Percentiles rank a stretch among this genome's conserved stretches.
These are phyloP conservation scores for Melampsora larici-populina DNA, from an alignment of 1,284 basidiomycete species.

Conservation along the genomic window DNA sequence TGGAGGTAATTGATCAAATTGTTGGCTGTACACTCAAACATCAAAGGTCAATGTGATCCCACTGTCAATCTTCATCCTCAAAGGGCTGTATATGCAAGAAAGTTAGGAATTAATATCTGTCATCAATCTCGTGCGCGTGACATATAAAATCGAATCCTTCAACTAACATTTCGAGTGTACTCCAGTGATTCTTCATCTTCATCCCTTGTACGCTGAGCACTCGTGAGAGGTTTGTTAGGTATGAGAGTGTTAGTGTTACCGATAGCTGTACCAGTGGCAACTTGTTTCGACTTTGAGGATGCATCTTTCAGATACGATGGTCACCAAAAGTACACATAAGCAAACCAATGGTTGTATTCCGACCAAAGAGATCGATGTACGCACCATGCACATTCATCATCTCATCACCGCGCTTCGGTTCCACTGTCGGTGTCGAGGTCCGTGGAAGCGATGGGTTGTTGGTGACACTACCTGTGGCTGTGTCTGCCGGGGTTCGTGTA, in stretches of 20 bases:
- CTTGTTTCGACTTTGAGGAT: not conserved
- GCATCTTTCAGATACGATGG: not conserved
- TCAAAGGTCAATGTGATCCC: too few species aligned
- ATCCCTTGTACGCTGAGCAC: not conserved
- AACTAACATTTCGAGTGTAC: slow-evolving; percentile 38
- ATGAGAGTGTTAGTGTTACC: too few species aligned
- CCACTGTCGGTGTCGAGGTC: not conserved
- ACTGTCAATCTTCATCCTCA: not conserved
- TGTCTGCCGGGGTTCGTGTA: not conserved
- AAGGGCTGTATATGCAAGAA: not conserved
- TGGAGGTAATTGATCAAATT: too few species aligned
- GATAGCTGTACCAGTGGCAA: too few species aligned
- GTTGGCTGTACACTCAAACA: not conserved
- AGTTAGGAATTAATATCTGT: not conserved
- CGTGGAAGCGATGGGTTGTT: not conserved
- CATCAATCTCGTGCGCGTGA: not conserved
- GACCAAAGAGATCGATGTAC: not conserved
- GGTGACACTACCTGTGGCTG: not conserved
- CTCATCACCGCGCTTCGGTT: slow-evolving; percentile 22
- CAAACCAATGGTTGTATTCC: not conserved
- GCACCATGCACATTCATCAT: too few species aligned
- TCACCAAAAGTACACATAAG: not conserved
- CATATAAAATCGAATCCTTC: not conserved
- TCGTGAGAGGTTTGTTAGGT: not conserved
- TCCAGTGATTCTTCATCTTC: slow-evolving; percentile 43